A percentile compares a stretch with the other conserved stretches of the same genome.
These are phyloP conservation scores for Gossypium aridum DNA, from an alignment of 441 rosid species.

Conservation along the genomic window DNA sequence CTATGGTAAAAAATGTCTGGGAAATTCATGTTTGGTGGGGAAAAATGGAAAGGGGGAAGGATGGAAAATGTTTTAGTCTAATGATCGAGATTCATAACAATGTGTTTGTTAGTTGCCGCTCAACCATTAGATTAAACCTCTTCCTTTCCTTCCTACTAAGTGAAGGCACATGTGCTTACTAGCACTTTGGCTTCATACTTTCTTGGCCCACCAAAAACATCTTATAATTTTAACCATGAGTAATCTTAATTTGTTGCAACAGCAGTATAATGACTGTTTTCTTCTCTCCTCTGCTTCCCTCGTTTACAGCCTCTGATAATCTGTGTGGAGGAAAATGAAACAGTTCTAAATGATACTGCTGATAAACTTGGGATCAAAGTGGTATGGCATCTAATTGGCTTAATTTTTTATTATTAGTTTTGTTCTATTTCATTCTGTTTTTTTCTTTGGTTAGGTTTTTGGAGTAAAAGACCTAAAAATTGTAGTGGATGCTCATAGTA, in stretches of 20 bases:
- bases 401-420: not conserved
- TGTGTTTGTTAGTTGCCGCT: not conserved
- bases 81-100: not conserved
- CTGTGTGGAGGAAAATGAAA: constrained; percentile 57
- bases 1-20: not conserved
- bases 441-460: not conserved
- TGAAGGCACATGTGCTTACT: not conserved
- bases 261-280: not conserved
- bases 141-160: not conserved
- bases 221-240: not conserved
- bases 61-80: not conserved
- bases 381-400: constrained; percentile 25
- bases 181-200: constrained; percentile 3
- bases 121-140: not conserved
- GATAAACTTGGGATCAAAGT: constrained; percentile 48
- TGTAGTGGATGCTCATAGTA: not conserved
- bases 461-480: not conserved
- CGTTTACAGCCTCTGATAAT: constrained; percentile 47
- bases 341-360: constrained; percentile 45
- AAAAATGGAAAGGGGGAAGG: not conserved
- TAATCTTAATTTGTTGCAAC: not conserved
- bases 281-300: not conserved
- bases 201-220: not conserved
- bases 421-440: not conserved
- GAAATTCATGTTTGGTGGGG: not conserved